Conservation (phyloP, 2,329 filamentous ascomycete species). For the Sclerotinia glacialis region DNA sequence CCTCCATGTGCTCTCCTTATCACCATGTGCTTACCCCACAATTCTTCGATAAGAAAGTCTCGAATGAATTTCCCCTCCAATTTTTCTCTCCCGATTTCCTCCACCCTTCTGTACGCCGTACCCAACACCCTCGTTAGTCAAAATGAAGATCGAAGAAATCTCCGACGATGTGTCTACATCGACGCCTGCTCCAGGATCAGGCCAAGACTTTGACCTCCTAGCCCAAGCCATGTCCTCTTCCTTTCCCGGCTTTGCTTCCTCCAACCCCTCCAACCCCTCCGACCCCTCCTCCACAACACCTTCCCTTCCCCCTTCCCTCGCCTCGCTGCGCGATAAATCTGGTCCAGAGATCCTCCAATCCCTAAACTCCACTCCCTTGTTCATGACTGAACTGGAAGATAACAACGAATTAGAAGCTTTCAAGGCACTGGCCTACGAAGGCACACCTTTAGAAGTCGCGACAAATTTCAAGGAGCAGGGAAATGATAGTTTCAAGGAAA, state of each 20-base stretch:
- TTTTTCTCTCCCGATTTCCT: conserved; percentile 20
- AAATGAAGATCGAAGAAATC: conserved; percentile 38
- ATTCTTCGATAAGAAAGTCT: conserved; percentile 16
- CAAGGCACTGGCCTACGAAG: conserved; percentile 88
- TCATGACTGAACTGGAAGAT: conserved; percentile 92
- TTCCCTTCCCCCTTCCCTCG: conserved; percentile 56
- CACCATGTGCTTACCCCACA: conserved; percentile 15
- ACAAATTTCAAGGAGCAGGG: conserved; percentile 86
- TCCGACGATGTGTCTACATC: conserved; percentile 27
- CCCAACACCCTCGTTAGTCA: neutral
- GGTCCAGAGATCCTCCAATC: conserved; percentile 60
- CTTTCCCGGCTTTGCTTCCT: conserved; percentile 18
- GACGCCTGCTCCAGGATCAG: conserved; percentile 14
- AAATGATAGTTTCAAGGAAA: conserved; percentile 78
- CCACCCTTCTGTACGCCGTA: neutral
- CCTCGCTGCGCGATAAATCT: conserved; percentile 53
- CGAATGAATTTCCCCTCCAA: conserved; percentile 21
- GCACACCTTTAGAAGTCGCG: conserved; percentile 78
- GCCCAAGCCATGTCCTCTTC: conserved; percentile 34
- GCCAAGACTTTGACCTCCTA: conserved; percentile 31
- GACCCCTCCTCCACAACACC: conserved; percentile 34
- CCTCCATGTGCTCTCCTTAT: too few relatives aligned
- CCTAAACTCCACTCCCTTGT: conserved; percentile 74
- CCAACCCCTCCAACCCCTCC: conserved; percentile 26
- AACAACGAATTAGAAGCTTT: conserved; percentile 84